Evolutionary conservation across 306 rosid genomes (phyloP), one percentile per base, ranked within the genome.

Genomic region (Crotalaria pallida): DNA sequence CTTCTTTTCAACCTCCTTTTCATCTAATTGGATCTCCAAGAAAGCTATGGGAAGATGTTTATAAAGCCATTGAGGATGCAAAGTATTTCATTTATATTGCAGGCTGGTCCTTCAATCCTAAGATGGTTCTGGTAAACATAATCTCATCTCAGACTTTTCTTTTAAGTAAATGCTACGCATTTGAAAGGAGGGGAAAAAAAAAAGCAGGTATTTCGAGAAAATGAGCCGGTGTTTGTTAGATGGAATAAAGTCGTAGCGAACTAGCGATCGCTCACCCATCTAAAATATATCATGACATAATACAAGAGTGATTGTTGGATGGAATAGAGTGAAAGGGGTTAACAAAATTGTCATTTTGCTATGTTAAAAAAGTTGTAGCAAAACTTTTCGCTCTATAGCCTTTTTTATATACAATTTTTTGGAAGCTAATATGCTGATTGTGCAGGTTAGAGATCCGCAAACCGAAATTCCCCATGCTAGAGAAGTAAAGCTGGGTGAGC

Each of bases 81-180:
- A 89, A 87, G 59, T 64, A 86, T 68, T 84, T 94, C 43, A 65
- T 94, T 31, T 94, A 91, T 74, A 88, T 94, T 74, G 97, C 95
- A 43, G 99, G 96, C 76, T 94, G 99, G 99, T 88, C 99, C 69
- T 87, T 91, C 67, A 91, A 88, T 86, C 99, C 95, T 15, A 80
- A 83, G 44, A 80, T 86, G 83, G 80, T 83, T 78, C 81, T 94
- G 96, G 97, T 94, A 91, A 79, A 15, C 73, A 48, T 27, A 27
- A 52, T 38, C 52, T 43, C 26, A 65, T 72, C 15, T 19, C 22
- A 43, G 3, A 15, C 38, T 3, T 47, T 10, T n/a, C 17, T 9
- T 5, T 1, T 51, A 11, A 38, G 11, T 10, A 41, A 31, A 41
- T 41, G 47, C 6, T 3, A 12, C 47, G 12, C 11, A 1, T 3